A percentile compares a stretch with the other conserved stretches of the same genome.
Conservation (phyloP, 2,329 filamentous ascomycete species). For the Coniella vitis region DNA sequence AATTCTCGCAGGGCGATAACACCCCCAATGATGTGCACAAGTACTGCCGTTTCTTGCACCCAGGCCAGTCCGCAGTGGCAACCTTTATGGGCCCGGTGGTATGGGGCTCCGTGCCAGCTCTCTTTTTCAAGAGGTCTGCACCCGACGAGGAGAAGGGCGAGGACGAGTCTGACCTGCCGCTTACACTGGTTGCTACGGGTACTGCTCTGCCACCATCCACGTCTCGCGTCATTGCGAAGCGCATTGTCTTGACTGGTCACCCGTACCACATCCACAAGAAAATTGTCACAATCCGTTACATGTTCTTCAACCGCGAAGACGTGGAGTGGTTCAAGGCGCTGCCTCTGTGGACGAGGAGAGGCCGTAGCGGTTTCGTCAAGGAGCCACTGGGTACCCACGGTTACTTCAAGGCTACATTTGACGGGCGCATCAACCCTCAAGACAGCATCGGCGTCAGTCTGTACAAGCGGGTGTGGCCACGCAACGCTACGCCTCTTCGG, state of each 20-base stretch:
- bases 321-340: constrained; percentile 97
- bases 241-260: constrained; percentile 88
- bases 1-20: constrained; percentile 83
- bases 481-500: constrained; percentile 48
- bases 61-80: constrained; percentile 81
- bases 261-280: constrained; percentile 99
- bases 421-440: constrained; percentile 90
- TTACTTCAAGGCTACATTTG: constrained; percentile 99
- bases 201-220: constrained; percentile 74
- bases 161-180: constrained; percentile 37
- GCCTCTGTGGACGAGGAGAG: constrained; percentile 87
- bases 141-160: constrained; percentile 36
- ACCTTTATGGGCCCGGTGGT: constrained; percentile 85
- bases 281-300: constrained; percentile 94
- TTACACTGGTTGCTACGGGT: constrained; percentile 78
- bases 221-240: constrained; percentile 82
- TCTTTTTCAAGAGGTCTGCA: constrained; percentile 70
- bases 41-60: constrained; percentile 85
- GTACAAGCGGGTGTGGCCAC: constrained; percentile 80
- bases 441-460: constrained; percentile 87
- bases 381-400: constrained; percentile 92
- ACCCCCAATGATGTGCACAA: constrained; percentile 98
- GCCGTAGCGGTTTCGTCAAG: constrained; percentile 85
- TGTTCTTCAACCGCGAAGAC: constrained; percentile 98
- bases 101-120: constrained; percentile 84